Percentiles rank a stretch among this genome's conserved stretches.
Conservation (phyloP, 768 basidiomycete genomes). For the Pholiota conissans region DNA sequence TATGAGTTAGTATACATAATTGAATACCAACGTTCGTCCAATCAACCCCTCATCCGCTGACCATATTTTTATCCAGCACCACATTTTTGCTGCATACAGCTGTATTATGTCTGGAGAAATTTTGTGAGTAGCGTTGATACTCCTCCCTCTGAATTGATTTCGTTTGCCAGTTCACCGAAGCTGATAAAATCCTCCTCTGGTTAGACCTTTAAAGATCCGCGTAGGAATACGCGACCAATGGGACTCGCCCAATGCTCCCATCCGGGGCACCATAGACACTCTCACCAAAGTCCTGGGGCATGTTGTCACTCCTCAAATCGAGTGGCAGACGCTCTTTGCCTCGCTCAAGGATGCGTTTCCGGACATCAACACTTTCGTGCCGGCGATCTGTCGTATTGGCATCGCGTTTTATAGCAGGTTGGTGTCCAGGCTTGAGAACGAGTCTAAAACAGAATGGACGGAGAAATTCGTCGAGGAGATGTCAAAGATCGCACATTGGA, state of each 20-base stretch:
- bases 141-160: too few relatives aligned
- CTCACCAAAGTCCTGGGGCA: constrained; percentile 33
- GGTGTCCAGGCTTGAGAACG: constrained; percentile 32
- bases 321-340: constrained; percentile 34
- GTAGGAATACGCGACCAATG: constrained; percentile 37
- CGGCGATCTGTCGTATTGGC: constrained; percentile 30
- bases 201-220: constrained; percentile 37
- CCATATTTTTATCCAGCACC: not conserved
- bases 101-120: not conserved
- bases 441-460: constrained; percentile 33
- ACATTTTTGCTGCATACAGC: not conserved
- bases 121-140: too few relatives aligned
- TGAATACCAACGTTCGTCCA: not conserved
- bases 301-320: constrained; percentile 30
- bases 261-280: constrained; percentile 25
- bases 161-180: too few relatives aligned
- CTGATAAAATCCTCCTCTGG: not conserved
- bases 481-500: constrained; percentile 18
- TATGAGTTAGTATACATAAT: too few relatives aligned
- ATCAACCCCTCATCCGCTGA: not conserved
- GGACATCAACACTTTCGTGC: constrained; percentile 33
- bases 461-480: constrained; percentile 31
- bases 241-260: constrained; percentile 28
- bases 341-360: constrained; percentile 29
- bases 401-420: constrained; percentile 37